phyloP scores from a whole-genome alignment of 2,329 filamentous ascomycete species.

The Calonectria pteridis region DNA sequence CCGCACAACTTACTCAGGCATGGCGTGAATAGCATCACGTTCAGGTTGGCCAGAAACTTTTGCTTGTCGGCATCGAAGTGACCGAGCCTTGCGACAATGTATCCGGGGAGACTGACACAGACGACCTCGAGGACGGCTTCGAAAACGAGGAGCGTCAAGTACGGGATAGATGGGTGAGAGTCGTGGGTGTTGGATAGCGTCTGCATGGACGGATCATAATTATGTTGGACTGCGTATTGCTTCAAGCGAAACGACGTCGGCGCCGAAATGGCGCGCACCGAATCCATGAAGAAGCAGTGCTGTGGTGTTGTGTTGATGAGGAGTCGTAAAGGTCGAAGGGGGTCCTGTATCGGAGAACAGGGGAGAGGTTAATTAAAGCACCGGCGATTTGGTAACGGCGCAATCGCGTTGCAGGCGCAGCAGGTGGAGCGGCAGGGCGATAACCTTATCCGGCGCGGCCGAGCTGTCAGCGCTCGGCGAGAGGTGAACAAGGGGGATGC shows the following conservation, averaged over 20 bases:
- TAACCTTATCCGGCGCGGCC: conserved; percentile 16
- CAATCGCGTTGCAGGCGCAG: conserved; percentile 24
- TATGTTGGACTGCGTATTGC: conserved; percentile 50
- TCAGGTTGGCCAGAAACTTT: conserved; percentile 96
- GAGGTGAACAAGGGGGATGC: background rate
- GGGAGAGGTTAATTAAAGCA: conserved; percentile 35
- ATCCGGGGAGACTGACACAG: conserved; percentile 93
- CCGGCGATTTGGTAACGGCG: conserved; percentile 18
- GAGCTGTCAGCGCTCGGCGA: background rate
- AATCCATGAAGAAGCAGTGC: conserved; percentile 50
- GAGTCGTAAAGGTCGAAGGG: conserved; percentile 12
- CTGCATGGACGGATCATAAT: conserved; percentile 57
- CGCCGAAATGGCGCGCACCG: conserved; percentile 52
- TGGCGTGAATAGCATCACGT: conserved; percentile 95
- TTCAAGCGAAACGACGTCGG: conserved; percentile 61
- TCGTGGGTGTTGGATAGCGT: conserved; percentile 59
- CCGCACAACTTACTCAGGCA: conserved; percentile 80
- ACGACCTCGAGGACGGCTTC: conserved; percentile 96
- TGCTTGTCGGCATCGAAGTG: conserved; percentile 97
- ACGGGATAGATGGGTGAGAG: conserved; percentile 73
- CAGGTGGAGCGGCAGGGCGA: conserved; percentile 16
- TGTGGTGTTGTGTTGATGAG: conserved; percentile 22
- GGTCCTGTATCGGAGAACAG: conserved; percentile 24
- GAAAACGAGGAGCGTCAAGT: conserved; percentile 87
- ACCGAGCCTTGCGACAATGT: conserved; percentile 89